These are phyloP conservation scores for Rhodotorula graminis DNA, from an alignment of 768 basidiomycete species.

Conservation along the genomic window DNA sequence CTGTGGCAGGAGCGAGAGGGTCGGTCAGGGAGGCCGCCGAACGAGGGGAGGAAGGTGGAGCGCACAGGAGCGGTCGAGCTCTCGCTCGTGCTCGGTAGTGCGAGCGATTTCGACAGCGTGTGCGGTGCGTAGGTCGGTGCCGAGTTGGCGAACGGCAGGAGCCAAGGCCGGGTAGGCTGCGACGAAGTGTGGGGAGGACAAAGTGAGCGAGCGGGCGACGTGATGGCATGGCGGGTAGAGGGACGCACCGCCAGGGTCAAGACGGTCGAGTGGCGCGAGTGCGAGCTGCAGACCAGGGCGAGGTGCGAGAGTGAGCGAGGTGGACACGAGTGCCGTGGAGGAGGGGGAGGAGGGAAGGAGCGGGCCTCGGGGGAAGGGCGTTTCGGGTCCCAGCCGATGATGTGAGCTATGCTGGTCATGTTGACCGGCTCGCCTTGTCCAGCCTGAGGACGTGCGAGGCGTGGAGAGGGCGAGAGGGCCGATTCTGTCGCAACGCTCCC, in stretches of 20 bases:
- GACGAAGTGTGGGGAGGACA: neutral
- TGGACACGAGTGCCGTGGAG: neutral
- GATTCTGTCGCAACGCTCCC: too few species aligned
- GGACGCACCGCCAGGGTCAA: neutral
- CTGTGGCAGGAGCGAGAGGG: neutral
- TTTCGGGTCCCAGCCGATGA: conserved; percentile 12
- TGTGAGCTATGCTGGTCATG: conserved; percentile 8
- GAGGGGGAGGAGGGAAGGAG: neutral
- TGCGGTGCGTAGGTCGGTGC: conserved; percentile 18
- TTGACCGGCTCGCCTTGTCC: neutral
- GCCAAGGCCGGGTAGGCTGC: conserved; percentile 29
- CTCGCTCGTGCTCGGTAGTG: neutral
- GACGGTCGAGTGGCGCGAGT: neutral
- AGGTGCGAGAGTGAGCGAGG: neutral
- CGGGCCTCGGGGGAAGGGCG: neutral
- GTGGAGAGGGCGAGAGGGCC: too few species aligned
- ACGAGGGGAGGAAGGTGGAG: neutral
- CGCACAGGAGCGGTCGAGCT: conserved; percentile 24
- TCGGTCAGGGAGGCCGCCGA: neutral
- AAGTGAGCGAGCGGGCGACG: neutral
- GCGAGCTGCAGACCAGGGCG: neutral
- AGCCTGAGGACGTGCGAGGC: too few species aligned
- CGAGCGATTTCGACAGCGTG: neutral
- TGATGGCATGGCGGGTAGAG: neutral
- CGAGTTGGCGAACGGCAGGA: neutral